Evolutionary conservation across 345 rosid genomes (phyloP), one percentile per base, ranked within the genome.

Genomic region (Atalantia buxifolia): DNA sequence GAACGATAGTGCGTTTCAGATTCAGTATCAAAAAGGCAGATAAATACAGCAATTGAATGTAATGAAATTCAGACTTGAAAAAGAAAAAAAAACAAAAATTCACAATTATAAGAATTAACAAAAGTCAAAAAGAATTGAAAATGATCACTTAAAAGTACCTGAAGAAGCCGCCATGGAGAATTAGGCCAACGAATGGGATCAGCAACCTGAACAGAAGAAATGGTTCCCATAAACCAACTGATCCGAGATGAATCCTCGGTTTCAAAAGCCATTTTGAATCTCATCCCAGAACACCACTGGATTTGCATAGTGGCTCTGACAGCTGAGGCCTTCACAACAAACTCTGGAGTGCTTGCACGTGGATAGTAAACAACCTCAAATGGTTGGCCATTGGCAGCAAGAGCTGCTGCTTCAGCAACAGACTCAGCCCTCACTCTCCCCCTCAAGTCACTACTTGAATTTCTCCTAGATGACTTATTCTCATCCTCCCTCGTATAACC

Each of bases 121-220:
- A 2, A 60, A 64, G 35, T 30, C 62, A 63, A 31, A 61, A 40
- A 45, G 50, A 45, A 45, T 45, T 19, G 6, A 10, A n/a, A 77
- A 72, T 63, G 27, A 40, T 21, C 72, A 66, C 45, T 5, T 56
- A 64, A 36, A 12, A n/a, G 53, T 84, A 95, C 99, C 98, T 89
- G 94, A 5, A 95, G 85, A 82, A 95, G 91, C 5, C 97, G 85
- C 99, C 99, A 95, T 13, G 97, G 98, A 28, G 99, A 95, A 77
- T 53, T 53, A 53, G 57, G 57, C 57, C 57, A 53, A 53, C 22
- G 57, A 53, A 53, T 53, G 57, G 57, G 22, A 53, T 53, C 57
- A 53, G 57, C 21, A 18, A 53, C 57, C 22, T 53, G 57, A 53
- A 53, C 57, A 18, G 57, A 53, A 53, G 57, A 53, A 53, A 53